These are phyloP conservation scores for Coemansia sp. DNA, from an alignment of 192 early-diverging fungal genomes.

Conservation along the genomic window DNA sequence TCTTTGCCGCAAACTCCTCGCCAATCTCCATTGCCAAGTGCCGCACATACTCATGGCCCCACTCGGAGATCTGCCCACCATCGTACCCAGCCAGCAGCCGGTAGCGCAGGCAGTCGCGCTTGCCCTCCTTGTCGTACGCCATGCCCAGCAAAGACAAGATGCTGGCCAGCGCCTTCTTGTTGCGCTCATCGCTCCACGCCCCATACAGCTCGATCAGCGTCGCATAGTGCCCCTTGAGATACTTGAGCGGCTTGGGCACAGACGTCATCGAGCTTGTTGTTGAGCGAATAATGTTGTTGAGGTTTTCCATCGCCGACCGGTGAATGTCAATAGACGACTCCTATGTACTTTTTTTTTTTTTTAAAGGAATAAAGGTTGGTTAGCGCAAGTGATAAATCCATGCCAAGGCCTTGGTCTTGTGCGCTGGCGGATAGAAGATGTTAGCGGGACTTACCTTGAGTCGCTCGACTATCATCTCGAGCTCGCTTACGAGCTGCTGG, in stretches of 20 bases:
- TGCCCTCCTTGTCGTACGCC: slow-evolving; percentile 88
- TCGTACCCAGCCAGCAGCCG: slow-evolving; percentile 75
- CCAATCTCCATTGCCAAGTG: slow-evolving; percentile 91
- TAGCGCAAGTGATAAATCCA: not conserved
- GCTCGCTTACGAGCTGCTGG: slow-evolving; percentile 84
- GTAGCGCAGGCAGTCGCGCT: slow-evolving; percentile 83
- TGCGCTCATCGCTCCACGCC: slow-evolving; percentile 67
- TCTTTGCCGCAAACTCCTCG: slow-evolving; percentile 69
- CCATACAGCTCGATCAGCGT: slow-evolving; percentile 68
- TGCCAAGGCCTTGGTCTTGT: not conserved
- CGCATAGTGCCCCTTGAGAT: slow-evolving; percentile 81
- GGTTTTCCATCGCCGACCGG: slow-evolving; percentile 79
- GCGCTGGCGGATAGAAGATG: not conserved
- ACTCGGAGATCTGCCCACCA: slow-evolving; percentile 75
- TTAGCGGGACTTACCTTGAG: slow-evolving; percentile 63
- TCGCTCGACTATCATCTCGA: slow-evolving; percentile 92
- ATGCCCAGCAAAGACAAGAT: slow-evolving; percentile 96
- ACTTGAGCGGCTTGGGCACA: slow-evolving; percentile 99
- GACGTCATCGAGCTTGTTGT: slow-evolving; percentile 98
- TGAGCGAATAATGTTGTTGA: slow-evolving; percentile 88
- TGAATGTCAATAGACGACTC: slow-evolving; percentile 73
- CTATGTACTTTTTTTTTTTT: slow-evolving; percentile 21
- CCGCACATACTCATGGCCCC: slow-evolving; percentile 99
- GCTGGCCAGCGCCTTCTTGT: slow-evolving; percentile 85
- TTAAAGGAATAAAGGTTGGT: not conserved